These are phyloP conservation scores for Didymella segeticola DNA, from an alignment of 2,329 filamentous ascomycete genomes.

Conservation along the genomic window DNA sequence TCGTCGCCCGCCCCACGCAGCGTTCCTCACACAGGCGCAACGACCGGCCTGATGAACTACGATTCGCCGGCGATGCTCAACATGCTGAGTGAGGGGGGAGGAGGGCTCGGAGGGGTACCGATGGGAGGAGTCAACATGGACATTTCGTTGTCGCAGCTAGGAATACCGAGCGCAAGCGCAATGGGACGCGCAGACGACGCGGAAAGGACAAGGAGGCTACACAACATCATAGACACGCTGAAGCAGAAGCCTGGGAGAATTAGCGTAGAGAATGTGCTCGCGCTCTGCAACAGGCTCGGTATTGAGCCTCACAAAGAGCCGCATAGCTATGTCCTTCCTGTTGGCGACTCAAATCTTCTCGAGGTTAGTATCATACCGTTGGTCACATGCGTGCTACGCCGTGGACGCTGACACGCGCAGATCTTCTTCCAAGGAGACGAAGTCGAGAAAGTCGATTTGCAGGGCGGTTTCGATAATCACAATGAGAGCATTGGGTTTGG, in stretches of 20 bases:
- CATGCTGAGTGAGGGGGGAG: constrained; percentile 49
- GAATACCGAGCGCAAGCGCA: constrained; percentile 49
- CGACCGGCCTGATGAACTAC: constrained; percentile 47
- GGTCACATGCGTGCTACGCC: no score
- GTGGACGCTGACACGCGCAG: constrained; percentile 27
- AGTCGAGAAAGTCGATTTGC: constrained; percentile 66
- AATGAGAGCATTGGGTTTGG: constrained; percentile 57
- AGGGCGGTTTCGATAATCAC: constrained; percentile 67
- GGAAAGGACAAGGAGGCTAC: constrained; percentile 60
- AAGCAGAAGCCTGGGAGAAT: constrained; percentile 72
- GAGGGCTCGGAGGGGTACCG: constrained; percentile 47
- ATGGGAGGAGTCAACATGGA: constrained; percentile 47
- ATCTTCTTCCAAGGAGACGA: constrained; percentile 40
- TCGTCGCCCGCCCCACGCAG: constrained; percentile 52
- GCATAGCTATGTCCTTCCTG: constrained; percentile 41
- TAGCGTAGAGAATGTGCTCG: constrained; percentile 76
- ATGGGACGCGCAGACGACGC: constrained; percentile 59
- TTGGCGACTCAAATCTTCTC: constrained; percentile 40
- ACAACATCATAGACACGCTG: constrained; percentile 70
- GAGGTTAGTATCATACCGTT: constrained; percentile 3
- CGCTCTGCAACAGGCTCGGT: constrained; percentile 71
- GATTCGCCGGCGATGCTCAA: constrained; percentile 54
- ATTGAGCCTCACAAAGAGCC: constrained; percentile 56
- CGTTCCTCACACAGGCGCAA: constrained; percentile 48
- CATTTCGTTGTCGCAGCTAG: constrained; percentile 51